Evolutionary conservation across 257 asterid species (phyloP).

Genomic region (Osmanthus fragrans): DNA sequence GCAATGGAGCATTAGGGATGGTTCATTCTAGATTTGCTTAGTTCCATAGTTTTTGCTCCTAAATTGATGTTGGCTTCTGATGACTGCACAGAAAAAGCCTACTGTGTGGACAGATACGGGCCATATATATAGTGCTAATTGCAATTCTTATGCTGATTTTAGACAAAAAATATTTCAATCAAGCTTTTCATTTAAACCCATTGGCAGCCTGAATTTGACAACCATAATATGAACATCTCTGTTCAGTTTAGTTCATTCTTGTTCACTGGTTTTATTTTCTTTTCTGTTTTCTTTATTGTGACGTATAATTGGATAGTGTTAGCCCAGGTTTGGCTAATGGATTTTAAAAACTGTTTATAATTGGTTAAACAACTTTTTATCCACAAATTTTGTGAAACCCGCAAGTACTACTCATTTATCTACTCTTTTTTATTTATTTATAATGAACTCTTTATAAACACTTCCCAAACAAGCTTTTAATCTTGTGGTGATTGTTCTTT

Average conservation of each 20-base stretch:
- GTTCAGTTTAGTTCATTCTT: conserved; percentile 9
- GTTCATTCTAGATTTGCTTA: conserved; percentile 58
- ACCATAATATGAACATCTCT: conserved; percentile 14
- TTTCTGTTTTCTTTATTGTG: neutral
- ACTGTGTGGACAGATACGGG: conserved; percentile 99
- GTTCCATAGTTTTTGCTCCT: conserved; percentile 74
- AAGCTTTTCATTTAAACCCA: conserved; percentile 1
- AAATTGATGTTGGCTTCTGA: conserved; percentile 84
- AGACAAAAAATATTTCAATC: conserved; percentile 11
- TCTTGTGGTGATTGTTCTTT: neutral
- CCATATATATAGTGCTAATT: conserved; percentile 41
- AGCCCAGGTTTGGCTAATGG: no score
- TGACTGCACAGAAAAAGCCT: conserved; percentile 81
- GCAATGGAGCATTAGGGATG: conserved; percentile 64
- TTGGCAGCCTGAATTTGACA: conserved; percentile 9
- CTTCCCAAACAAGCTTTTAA: neutral
- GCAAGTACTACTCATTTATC: no score
- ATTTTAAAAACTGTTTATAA: no score
- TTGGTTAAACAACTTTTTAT: no score
- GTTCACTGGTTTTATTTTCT: neutral
- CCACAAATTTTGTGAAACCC: no score
- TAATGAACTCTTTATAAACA: no score
- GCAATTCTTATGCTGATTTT: conserved; percentile 3
- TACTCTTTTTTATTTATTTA: no score
- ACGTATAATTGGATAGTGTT: conserved; percentile 5